phyloP scores from a whole-genome alignment of 2,329 filamentous ascomycete species.

The Truncatella angustata region DNA sequence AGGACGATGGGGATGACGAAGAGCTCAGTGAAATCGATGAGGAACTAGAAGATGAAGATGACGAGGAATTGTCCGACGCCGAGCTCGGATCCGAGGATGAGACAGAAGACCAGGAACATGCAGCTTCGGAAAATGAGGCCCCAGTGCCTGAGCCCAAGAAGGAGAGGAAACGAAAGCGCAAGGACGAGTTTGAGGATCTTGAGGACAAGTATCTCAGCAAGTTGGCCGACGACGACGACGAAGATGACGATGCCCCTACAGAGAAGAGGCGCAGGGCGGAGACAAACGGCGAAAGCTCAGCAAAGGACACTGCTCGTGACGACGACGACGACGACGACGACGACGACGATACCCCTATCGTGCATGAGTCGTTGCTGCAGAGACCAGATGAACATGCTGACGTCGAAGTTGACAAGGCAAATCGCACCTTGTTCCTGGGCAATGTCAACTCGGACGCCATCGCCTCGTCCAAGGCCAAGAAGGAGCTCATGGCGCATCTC shows the following conservation, averaged over 20 bases:
- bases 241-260: constrained; percentile 50
- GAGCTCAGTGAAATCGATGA: constrained; percentile 36
- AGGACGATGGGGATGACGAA: constrained; percentile 29
- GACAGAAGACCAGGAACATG: constrained; percentile 39
- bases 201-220: constrained; percentile 70
- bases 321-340: constrained; percentile 31
- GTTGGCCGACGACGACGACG: constrained; percentile 54
- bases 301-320: constrained; percentile 17
- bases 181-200: constrained; percentile 66
- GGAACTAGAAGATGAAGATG: constrained; percentile 25
- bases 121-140: constrained; percentile 29
- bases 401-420: constrained; percentile 76
- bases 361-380: constrained; percentile 58
- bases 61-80: constrained; percentile 24
- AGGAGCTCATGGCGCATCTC: constrained; percentile 73
- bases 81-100: constrained; percentile 39
- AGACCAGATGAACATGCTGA: constrained; percentile 43
- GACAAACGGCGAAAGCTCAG: constrained; percentile 26
- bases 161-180: constrained; percentile 65
- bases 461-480: constrained; percentile 77
- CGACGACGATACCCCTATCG: constrained; percentile 37
- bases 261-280: constrained; percentile 53
- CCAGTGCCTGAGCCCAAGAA: constrained; percentile 39
- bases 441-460: constrained; percentile 86
- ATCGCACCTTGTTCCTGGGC: constrained; percentile 86